Conservation (phyloP, 495 filamentous ascomycete species). For the Pseudevernia furfuracea region DNA sequence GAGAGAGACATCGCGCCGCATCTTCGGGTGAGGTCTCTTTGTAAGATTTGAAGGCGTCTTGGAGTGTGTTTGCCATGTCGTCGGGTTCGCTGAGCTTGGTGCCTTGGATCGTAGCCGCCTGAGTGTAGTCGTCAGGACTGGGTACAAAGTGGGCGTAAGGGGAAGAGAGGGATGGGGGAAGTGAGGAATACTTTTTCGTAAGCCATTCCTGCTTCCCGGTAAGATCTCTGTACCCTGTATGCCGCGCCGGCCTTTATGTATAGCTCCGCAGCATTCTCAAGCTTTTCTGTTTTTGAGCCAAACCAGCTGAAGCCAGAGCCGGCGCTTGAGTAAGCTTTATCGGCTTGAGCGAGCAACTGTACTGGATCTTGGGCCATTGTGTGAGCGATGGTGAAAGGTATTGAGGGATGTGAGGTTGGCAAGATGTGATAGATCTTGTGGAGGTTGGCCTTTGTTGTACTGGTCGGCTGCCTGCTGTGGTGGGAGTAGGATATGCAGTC, state of each 20-base stretch:
- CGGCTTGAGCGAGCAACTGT: conserved; percentile 48
- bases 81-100: conserved; percentile 78
- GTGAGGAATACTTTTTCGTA: conserved; percentile 59
- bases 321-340: conserved; percentile 63
- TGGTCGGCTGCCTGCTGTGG: too few species aligned
- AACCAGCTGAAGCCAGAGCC: conserved; percentile 71
- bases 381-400: neutral
- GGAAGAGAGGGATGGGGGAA: neutral
- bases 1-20: conserved; percentile 64
- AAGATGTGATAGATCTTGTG: too few species aligned
- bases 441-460: too few species aligned
- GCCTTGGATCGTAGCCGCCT: conserved; percentile 69
- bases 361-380: neutral
- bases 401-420: too few species aligned
- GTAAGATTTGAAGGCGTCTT: conserved; percentile 79
- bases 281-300: conserved; percentile 72
- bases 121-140: neutral
- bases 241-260: conserved; percentile 54
- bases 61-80: conserved; percentile 73
- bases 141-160: neutral
- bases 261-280: conserved; percentile 71
- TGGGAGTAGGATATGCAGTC: too few species aligned
- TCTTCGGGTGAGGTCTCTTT: conserved; percentile 71
- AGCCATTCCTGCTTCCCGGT: conserved; percentile 52
- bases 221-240: neutral